These are phyloP conservation scores for Calonectria naviculata DNA, from an alignment of 2,329 filamentous ascomycete genomes.

Conservation along the genomic window DNA sequence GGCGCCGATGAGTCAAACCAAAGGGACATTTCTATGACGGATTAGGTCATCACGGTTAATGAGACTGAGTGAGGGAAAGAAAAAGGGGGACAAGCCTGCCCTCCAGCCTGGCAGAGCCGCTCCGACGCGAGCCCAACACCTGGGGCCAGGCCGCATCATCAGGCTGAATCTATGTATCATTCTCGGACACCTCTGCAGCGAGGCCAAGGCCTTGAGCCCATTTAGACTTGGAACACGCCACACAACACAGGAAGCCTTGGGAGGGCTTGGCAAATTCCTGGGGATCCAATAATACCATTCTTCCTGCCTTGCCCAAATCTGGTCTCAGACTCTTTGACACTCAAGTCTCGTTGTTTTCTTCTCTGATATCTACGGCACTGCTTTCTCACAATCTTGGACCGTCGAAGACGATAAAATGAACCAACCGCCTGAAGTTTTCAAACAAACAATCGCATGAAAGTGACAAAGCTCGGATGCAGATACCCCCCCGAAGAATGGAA, in stretches of 20 bases:
- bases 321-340: neutral
- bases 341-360: neutral
- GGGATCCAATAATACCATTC: constrained; percentile 10
- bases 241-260: neutral
- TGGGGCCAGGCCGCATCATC: neutral
- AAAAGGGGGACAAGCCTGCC: neutral
- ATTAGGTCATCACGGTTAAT: neutral
- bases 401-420: neutral
- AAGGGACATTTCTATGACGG: constrained; percentile 66
- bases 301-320: neutral
- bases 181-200: constrained; percentile 7
- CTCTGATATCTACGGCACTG: neutral
- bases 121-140: neutral
- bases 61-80: neutral
- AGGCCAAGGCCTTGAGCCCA: neutral
- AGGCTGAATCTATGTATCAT: constrained; percentile 9
- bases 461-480: neutral
- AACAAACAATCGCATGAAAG: neutral
- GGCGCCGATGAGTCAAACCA: constrained; percentile 63
- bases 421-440: neutral
- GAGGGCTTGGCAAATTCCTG: constrained; percentile 5
- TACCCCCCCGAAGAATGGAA: neutral
- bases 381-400: neutral
- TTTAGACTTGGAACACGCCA: constrained; percentile 3
- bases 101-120: neutral